These are phyloP conservation scores for Pythium graminicola DNA, from an alignment of 352 stramenopile genomes.

Conservation along the genomic window DNA sequence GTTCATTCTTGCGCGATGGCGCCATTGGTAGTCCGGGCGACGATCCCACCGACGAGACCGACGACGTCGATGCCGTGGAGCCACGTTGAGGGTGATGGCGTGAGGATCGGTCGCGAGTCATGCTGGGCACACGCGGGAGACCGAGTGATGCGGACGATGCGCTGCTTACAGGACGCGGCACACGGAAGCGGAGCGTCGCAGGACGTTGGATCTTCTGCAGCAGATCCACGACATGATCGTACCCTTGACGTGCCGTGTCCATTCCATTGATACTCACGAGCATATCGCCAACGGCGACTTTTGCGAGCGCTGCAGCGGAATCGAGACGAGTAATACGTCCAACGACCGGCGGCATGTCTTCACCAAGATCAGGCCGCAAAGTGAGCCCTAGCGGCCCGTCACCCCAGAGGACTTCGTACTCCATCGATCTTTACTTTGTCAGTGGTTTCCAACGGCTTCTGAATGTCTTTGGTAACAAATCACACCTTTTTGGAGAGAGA, in stretches of 20 bases:
- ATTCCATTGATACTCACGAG: constrained; percentile 86
- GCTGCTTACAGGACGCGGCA: constrained; percentile 46
- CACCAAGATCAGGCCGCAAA: constrained; percentile 71
- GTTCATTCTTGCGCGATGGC: constrained; percentile 43
- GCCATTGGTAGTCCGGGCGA: constrained; percentile 25
- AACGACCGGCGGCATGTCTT: constrained; percentile 85
- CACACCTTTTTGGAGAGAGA: constrained; percentile 5
- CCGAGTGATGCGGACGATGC: constrained; percentile 5
- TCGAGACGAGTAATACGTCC: constrained; percentile 83
- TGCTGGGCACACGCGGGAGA: constrained; percentile 9
- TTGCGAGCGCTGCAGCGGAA: constrained; percentile 70
- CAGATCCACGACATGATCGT: constrained; percentile 75
- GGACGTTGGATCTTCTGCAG: constrained; percentile 79
- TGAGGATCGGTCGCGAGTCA: constrained; percentile 12
- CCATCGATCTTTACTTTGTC: constrained; percentile 35
- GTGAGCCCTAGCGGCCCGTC: constrained; percentile 77
- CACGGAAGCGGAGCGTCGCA: constrained; percentile 74
- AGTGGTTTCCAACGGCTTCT: not conserved
- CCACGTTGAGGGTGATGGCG: constrained; percentile 1
- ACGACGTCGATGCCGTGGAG: constrained; percentile 31
- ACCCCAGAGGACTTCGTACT: constrained; percentile 85
- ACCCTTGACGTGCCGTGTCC: constrained; percentile 80
- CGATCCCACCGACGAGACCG: constrained; percentile 32
- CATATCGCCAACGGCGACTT: constrained; percentile 82
- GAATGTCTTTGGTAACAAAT: not conserved